Base-by-base conservation (phyloP, 164 flowering plant species). In the Annona squamosa region DNA sequence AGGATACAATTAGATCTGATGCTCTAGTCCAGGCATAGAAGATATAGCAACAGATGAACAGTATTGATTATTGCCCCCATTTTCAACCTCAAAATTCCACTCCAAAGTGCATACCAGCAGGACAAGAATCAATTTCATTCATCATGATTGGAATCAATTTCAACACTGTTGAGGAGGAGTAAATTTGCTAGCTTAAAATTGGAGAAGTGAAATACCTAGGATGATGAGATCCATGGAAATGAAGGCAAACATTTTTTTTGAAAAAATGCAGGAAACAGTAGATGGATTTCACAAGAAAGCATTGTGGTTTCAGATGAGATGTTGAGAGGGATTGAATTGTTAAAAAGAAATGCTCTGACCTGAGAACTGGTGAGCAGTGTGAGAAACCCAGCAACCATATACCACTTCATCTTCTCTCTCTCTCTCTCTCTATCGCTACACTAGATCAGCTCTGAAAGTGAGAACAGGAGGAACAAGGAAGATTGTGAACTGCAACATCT, bases 351-450 rank as follows among this genome's bases (percentile, higher is more conserved):
- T 26, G 13, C 13, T 13, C 13, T 12, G 48, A 91, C 97, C 92
- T 90, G 97, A 74, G 97, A 89, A 72, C 97, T 92, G 73, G 97
- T 92, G 79, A 92, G 91, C 59, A 92, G 69, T 75, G 97, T 89
- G 83, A 92, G 95, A 71, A 90, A 82, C 42, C 85, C 80, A 43
- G 95, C 97, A 37, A 92, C 95, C 77, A 85, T 82, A 86, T 89
- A 90, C 97, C 97, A 92, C 89, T 81, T 81, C 95, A 89, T 90
- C 82, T 65, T 71, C 65, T 13, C 46, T n/a, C 37, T 17, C 62
- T 16, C 62, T 16, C 7, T 26, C 37, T n/a, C 43, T 7, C 64
- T 43, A 26, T 41, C 52, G 2, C 59, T 52, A 16, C 19, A 48
- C 57, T 6, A 63, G 65, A 63, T 63, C 37, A n/a, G 19, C 65